Evolutionary conservation across 805 yeast species (phyloP).

Genomic region (Wickerhamiella bombiphila): DNA sequence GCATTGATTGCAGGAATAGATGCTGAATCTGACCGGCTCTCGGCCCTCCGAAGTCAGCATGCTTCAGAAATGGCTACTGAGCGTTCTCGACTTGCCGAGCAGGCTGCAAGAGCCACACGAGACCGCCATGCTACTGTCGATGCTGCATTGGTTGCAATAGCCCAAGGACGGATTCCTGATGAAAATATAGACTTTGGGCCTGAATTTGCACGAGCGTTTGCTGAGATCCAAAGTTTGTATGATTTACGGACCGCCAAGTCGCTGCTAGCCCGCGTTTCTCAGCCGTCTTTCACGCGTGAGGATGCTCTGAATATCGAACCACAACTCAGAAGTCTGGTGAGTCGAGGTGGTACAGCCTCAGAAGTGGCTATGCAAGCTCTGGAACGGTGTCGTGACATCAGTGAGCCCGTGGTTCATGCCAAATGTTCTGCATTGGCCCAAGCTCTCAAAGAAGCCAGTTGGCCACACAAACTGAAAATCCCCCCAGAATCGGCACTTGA

Average conservation of each 20-base stretch:
- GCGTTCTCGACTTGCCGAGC: too few relatives aligned
- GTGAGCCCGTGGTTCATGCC: not conserved
- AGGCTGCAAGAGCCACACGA: not conserved
- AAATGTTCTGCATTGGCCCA: not conserved
- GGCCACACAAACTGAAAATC: not conserved
- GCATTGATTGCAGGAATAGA: conserved; percentile 12
- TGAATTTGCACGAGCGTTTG: not conserved
- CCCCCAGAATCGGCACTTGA: not conserved
- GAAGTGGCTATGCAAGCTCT: too few relatives aligned
- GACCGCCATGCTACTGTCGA: not conserved
- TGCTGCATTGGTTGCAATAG: not conserved
- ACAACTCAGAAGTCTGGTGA: not conserved
- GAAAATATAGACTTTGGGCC: not conserved
- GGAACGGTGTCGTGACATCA: not conserved
- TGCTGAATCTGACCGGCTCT: conserved; percentile 7
- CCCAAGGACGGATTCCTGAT: not conserved
- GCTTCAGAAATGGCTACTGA: not conserved
- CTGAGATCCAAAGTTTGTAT: not conserved
- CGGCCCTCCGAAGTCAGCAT: conserved; percentile 1
- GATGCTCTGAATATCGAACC: not conserved
- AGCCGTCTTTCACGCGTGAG: not conserved
- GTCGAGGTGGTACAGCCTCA: not conserved
- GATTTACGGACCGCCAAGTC: not conserved
- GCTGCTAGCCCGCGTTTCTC: not conserved
- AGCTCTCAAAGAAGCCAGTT: not conserved